Conservation (phyloP, 176 grass and related monocot species). For the maize (Zea mays) region Zm-B73-REFERENCE-NAM-5.0 NC_050099.1:192450001-192450500, state of each 20-base stretch:
- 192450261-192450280: neutral
- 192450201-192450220: constrained; percentile 17
- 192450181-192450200: constrained; percentile 10
- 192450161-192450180: constrained; percentile 38
- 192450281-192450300: constrained; percentile 14
- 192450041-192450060: neutral
- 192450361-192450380: neutral
- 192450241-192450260: neutral
- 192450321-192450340: neutral
- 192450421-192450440: neutral
- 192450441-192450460: neutral
- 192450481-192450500: constrained; percentile 20
- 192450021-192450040: constrained; percentile 35
- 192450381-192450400: neutral
- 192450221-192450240: neutral
- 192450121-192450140: constrained; percentile 27
- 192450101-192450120: constrained; percentile 44
- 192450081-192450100: constrained; percentile 38
- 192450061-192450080: neutral
- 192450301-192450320: neutral
- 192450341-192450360: neutral
- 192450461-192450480: constrained; percentile 23
- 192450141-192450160: constrained; percentile 51
- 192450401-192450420: neutral
- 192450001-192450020: constrained; percentile 36